Conservation (phyloP, 805 yeast genomes). For the Cyberlindnera subsufficiens region DNA sequence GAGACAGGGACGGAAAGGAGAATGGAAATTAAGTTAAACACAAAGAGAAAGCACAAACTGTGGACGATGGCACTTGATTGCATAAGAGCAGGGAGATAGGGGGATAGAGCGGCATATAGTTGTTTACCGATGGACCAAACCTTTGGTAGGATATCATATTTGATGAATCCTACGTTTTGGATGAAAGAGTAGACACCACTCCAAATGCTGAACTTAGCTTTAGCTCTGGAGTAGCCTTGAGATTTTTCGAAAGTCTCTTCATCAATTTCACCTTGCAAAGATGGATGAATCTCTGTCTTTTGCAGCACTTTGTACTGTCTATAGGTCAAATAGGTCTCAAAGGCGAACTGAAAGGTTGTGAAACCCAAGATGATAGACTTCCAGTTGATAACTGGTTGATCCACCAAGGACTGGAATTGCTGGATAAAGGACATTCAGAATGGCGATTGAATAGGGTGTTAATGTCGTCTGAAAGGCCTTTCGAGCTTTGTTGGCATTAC, state of each 20-base stretch:
- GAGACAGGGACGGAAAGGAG: conserved; percentile 60
- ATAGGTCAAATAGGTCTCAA: conserved; percentile 65
- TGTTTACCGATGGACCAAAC: conserved; percentile 49
- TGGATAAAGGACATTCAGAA: conserved; percentile 24
- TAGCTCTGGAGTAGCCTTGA: conserved; percentile 74
- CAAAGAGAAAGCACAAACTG: conserved; percentile 58
- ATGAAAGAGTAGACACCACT: conserved; percentile 43
- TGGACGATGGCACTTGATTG: conserved; percentile 62
- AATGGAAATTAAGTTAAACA: conserved; percentile 43
- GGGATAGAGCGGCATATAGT: conserved; percentile 23
- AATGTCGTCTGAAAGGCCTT: too few species aligned
- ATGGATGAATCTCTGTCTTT: conserved; percentile 54
- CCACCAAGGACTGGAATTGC: conserved; percentile 45
- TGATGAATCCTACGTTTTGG: conserved; percentile 52
- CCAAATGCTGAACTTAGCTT: conserved; percentile 62
- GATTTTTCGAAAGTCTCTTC: conserved; percentile 71
- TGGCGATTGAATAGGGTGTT: too few species aligned
- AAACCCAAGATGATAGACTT: conserved; percentile 68
- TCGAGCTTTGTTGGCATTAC: neutral
- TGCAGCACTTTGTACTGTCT: conserved; percentile 72
- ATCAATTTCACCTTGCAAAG: conserved; percentile 63
- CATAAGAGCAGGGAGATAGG: conserved; percentile 25
- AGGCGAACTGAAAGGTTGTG: conserved; percentile 66
- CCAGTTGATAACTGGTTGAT: conserved; percentile 74
- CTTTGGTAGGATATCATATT: conserved; percentile 58